These are phyloP conservation scores for Moesziomyces antarcticus DNA, from an alignment of 1,284 basidiomycete species.

Conservation along the genomic window DNA sequence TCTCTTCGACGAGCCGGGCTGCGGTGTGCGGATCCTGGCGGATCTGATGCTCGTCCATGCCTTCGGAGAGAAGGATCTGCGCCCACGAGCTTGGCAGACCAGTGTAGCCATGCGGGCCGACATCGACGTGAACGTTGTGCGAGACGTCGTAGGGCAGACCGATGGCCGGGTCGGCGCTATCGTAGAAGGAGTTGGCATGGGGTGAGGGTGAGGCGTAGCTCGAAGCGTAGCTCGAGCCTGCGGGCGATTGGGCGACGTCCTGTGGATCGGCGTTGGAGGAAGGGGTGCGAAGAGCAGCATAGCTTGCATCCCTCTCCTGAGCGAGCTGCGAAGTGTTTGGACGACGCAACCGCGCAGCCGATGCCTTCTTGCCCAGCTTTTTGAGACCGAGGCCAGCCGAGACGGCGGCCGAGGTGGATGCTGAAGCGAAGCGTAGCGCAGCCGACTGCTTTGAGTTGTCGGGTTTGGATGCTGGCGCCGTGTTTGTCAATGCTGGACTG, in stretches of 20 bases:
- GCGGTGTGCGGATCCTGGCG: conserved; percentile 35
- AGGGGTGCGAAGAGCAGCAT: conserved; percentile 16
- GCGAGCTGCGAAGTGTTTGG: conserved; percentile 20
- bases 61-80: conserved; percentile 36
- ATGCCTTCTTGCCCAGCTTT: conserved; percentile 52
- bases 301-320: conserved; percentile 26
- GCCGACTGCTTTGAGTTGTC: conserved; percentile 18
- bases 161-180: conserved; percentile 49
- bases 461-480: conserved; percentile 3
- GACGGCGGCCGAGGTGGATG: conserved; percentile 42
- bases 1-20: conserved; percentile 27
- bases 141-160: conserved; percentile 53
- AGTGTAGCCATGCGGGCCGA: conserved; percentile 57
- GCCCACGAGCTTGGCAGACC: conserved; percentile 57
- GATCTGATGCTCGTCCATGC: conserved; percentile 33
- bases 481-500: neutral
- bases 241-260: neutral
- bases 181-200: conserved; percentile 13
- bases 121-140: conserved; percentile 60
- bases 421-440: conserved; percentile 34
- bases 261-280: conserved; percentile 1
- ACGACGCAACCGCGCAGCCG: conserved; percentile 41
- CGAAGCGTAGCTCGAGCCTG: neutral
- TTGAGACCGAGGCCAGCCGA: conserved; percentile 46
- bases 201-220: conserved; percentile 4